Conservation (phyloP, 192 early-diverging fungal genomes). For the Coemansia sp. region DNA sequence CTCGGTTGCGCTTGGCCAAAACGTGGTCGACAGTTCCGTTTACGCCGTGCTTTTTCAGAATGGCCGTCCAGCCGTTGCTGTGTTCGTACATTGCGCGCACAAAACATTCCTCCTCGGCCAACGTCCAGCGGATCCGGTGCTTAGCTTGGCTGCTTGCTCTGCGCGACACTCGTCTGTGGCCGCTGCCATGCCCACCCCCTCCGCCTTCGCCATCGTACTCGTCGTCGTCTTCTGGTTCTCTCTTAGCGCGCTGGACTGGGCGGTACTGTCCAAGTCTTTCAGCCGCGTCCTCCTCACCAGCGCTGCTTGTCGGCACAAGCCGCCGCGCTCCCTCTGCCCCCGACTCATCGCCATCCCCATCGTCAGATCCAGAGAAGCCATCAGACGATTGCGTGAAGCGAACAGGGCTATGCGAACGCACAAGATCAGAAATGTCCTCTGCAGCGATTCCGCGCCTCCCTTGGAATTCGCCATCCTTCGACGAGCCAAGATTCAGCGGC, state of each 20-base stretch:
- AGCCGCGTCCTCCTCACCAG: neutral
- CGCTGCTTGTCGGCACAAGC: neutral
- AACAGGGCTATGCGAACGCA: constrained; percentile 5
- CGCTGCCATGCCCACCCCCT: too few relatives aligned
- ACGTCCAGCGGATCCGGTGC: constrained; percentile 24
- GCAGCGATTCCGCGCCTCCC: constrained; percentile 47
- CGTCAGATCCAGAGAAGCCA: constrained; percentile 12
- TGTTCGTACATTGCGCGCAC: constrained; percentile 24
- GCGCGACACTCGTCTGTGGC: neutral
- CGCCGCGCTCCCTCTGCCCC: neutral
- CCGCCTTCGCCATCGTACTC: neutral
- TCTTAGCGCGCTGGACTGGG: constrained; percentile 14
- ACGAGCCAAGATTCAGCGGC: neutral
- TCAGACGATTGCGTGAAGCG: constrained; percentile 33
- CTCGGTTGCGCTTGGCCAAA: constrained; percentile 33
- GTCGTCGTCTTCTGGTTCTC: constrained; percentile 2
- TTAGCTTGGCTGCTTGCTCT: neutral
- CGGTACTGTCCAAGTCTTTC: constrained; percentile 39
- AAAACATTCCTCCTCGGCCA: constrained; percentile 39
- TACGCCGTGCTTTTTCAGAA: constrained; percentile 31
- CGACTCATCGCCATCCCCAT: neutral
- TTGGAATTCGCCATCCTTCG: constrained; percentile 12
- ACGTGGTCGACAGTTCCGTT: constrained; percentile 21
- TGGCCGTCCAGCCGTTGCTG: constrained; percentile 33
- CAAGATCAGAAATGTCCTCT: constrained; percentile 16